Conservation (phyloP, 306 rosid species). For the Malus fusca region DNA sequence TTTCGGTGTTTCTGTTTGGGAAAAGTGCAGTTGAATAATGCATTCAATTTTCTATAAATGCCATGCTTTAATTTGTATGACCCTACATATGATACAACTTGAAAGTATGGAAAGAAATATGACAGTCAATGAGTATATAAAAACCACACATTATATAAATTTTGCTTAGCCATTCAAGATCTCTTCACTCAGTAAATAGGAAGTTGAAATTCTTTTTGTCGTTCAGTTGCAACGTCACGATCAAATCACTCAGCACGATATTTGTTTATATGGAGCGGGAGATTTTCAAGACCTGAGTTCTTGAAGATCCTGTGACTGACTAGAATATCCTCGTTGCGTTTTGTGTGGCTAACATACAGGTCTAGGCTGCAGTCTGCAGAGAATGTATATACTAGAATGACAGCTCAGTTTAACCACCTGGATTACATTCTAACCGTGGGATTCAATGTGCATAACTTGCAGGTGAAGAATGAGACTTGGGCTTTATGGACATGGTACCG, state of each 20-base stretch:
- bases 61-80: neutral
- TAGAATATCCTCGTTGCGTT: neutral
- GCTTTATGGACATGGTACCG: conserved; percentile 79
- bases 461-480: conserved; percentile 79
- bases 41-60: neutral
- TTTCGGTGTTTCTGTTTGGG: neutral
- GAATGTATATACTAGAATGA: too few relatives aligned
- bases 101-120: neutral
- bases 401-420: neutral
- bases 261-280: neutral
- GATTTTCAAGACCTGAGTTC: too few relatives aligned
- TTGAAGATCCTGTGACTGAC: neutral
- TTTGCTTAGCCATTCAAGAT: neutral
- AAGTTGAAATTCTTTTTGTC: neutral
- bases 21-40: neutral
- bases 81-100: neutral
- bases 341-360: neutral
- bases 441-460: conserved; percentile 21
- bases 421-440: neutral
- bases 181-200: neutral
- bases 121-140: neutral
- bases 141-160: neutral
- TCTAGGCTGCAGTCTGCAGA: too few relatives aligned
- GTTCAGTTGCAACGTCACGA: too few relatives aligned
- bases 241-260: too few relatives aligned